Evolutionary conservation across 129 eudicot genomes (phyloP), one percentile per base, ranked within the genome.

Genomic region (Centrapalus pauciflorus): DNA sequence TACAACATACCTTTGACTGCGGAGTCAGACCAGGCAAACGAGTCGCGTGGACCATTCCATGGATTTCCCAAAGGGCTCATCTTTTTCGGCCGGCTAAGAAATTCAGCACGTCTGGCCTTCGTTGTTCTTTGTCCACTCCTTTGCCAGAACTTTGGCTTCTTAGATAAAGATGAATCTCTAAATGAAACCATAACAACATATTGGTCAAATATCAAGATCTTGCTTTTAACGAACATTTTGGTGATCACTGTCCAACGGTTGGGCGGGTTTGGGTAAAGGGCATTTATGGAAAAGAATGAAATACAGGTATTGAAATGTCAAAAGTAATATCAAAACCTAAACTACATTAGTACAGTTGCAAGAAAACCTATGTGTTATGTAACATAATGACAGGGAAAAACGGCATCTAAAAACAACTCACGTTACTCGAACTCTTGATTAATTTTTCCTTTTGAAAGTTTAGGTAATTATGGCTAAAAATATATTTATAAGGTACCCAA

Each of bases 1-100:
- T n/a, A n/a, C n/a, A n/a, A n/a, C n/a, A n/a, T 56, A 87, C 97
- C 97, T 80, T 79, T 84, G 37, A 70, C 72, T 4, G 81, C 84
- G 30, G 89, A 77, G 51, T 78, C 64, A 1, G 81, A 54, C 80
- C 77, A 79, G 11, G 63, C 64, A 41, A 84, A 74, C 13, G 85
- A 71, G 76, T 74, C 74, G 50, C 46, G 75, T 17, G 87, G 81
- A 66, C 66, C 70, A 48, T 61, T 76, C 79, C 62, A 69, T 13
- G 63, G 69, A 69, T 37, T 78, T 69, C 81, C 71, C 49, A 38
- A 76, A 25, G 80, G 76, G 34, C 78, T 63, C 27, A 17, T 50
- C 60, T 54, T 80, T 33, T 75, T 77, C n/a, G 87, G 66, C 61
- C 83, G 77, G 48, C 95, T 88, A 60, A 84, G 76, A 57, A 91